Conservation (phyloP, 1,139 yeast genomes). For the Geotrichum restrictum region DNA sequence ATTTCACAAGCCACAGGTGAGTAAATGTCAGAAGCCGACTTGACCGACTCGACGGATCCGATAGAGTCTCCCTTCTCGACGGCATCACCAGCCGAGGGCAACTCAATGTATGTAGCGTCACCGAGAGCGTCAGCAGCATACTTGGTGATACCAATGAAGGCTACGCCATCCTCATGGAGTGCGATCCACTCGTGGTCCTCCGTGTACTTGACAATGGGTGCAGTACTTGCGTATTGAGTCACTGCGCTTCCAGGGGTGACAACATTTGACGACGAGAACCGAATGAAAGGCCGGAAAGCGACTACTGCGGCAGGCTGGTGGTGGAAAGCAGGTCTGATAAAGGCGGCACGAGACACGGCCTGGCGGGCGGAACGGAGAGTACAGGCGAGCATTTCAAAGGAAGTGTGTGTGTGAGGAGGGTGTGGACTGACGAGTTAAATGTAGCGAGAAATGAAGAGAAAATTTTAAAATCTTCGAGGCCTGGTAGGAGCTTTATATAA, state of each 20-base stretch:
- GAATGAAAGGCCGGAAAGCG: constrained; percentile 5
- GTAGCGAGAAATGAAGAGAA: neutral
- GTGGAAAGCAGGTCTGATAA: neutral
- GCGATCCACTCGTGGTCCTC: constrained; percentile 96
- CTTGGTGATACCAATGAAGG: constrained; percentile 86
- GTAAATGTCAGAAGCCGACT: constrained; percentile 90
- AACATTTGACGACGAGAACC: constrained; percentile 39
- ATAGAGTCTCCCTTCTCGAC: constrained; percentile 74
- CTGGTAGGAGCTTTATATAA: constrained; percentile 11
- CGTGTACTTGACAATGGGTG: constrained; percentile 59
- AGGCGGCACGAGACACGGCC: constrained; percentile 10
- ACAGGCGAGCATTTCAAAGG: constrained; percentile 16
- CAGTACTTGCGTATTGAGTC: constrained; percentile 45
- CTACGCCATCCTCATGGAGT: constrained; percentile 69
- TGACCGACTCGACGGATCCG: constrained; percentile 93
- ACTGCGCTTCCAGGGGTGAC: constrained; percentile 53
- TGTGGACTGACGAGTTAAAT: neutral
- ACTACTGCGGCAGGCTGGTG: neutral
- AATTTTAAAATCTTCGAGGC: neutral
- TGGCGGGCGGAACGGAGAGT: constrained; percentile 17
- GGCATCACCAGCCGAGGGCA: constrained; percentile 69
- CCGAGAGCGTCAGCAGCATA: constrained; percentile 98
- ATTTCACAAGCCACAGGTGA: constrained; percentile 81
- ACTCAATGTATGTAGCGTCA: constrained; percentile 90
- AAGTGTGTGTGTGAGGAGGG: neutral